phyloP scores from a whole-genome alignment of 1,139 yeast species.

The Candida frijolesensis region DNA sequence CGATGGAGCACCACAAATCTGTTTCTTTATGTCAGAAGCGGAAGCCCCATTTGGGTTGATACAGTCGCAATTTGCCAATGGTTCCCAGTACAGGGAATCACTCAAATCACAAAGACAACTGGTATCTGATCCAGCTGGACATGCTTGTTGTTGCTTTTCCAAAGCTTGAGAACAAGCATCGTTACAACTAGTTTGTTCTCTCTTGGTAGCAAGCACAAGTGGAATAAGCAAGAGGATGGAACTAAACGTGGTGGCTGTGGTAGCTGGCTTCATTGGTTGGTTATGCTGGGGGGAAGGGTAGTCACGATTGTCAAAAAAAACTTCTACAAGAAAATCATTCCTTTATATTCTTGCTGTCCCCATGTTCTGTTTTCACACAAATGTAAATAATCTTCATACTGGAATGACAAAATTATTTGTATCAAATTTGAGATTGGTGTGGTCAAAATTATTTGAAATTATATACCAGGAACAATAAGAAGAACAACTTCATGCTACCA shows the following conservation, averaged over 20 bases:
- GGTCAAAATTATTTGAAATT: no score
- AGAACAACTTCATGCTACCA: no score
- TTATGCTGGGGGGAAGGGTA: not conserved
- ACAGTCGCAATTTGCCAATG: slow-evolving; percentile 7
- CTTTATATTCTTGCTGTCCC: not conserved
- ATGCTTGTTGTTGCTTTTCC: slow-evolving; percentile 4
- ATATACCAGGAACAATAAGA: no score
- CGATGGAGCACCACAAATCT: slow-evolving; percentile 2
- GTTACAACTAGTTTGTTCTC: slow-evolving; percentile 5
- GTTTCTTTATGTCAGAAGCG: not conserved
- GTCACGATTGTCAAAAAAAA: not conserved
- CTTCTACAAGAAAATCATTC: not conserved
- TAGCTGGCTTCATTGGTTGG: not conserved
- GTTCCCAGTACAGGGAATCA: slow-evolving; percentile 5
- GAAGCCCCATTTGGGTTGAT: slow-evolving; percentile 4
- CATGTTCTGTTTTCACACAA: no score
- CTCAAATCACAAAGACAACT: slow-evolving; percentile 3
- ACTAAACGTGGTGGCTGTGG: not conserved
- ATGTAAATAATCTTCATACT: no score
- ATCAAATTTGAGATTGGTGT: no score
- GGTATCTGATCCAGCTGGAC: slow-evolving; percentile 6
- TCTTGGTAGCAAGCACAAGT: slow-evolving; percentile 4
- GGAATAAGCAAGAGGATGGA: not conserved
- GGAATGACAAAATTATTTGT: no score
- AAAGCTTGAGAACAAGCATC: slow-evolving; percentile 2